Evolutionary conservation across 1,284 basidiomycete species (phyloP), one percentile per base, ranked within the genome.

Genomic region (Cutaneotrichosporon cutaneum): DNA sequence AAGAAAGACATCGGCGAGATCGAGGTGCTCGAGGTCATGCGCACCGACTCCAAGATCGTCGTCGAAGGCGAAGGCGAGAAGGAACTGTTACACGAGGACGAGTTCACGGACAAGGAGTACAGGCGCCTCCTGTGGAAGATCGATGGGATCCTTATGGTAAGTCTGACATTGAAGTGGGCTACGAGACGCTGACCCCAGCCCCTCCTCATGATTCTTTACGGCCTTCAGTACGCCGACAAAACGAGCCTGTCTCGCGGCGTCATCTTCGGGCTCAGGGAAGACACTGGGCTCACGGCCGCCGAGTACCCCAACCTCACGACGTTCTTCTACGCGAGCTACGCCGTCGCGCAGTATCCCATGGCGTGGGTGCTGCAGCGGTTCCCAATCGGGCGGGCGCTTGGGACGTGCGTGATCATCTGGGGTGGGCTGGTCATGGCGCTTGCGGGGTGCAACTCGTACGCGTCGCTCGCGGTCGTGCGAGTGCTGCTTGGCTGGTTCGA

Each of bases 401-500:
- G 58, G 13, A 53, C 58, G 27, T 63, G 61, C 42, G 35, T 64
- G 22, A 54, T 68, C 24, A 61, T 66, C 56, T 72, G 68, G 68
- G 68, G 68, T 13, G 62, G 61, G 6, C 58, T 67, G 53, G 68
- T 72, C 58, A 54, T 67, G 56, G 54, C 58, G 44, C 60, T 70
- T 39, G 65, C 56, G 47, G 72, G 62, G 3, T 65, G 68, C 57
- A 65, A 72, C 64, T 70, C 63, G 60, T 72, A 68, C 56, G 54
- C 62, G 4, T 58, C 67, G 45, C 62, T 74, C 9, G 55, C 64
- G 0, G 54, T 21, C 9, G 58, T 62, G 8, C 64, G 64, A 2
- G 54, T 68, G n/a, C 30, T 71, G 32, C 65, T 74, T 14, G 72
- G 72, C 16, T 68, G 68, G 63, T 68, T 72, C 33, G 72, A 74